Base-by-base conservation (phyloP, 176 grass and related monocot genomes). In the Oryza longistaminata region DNA sequence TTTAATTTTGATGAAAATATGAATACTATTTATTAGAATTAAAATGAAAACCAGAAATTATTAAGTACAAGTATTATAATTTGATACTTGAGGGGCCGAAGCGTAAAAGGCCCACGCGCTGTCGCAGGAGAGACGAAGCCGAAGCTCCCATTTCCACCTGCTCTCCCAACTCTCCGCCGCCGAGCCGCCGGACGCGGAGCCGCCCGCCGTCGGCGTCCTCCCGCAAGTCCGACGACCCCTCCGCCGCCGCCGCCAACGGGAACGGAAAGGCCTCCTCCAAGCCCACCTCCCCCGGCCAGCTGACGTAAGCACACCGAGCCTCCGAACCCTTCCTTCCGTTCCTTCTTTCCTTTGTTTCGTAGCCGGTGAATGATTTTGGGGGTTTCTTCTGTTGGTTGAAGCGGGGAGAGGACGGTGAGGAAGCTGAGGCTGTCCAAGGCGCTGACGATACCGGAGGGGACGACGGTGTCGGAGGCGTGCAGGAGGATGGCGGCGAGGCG, bases 341-440 rank as follows among this genome's bases (percentile, higher is more conserved):
- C 53, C 39, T 16, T 66, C 13, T 2, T 2, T 35, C 22, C 15
- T 60, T 14, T 14, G 40, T 37, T 11, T 89, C 42, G n/a, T 29
- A 48, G 8, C 14, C 25, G 40, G 34, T 2, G 52, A 84, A 83
- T 31, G 87, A 44, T 85, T 85, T 31, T 3, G 29, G 34, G 19
- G 71, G 71, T 80, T 88, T 64, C 68, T 31, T 31, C 29, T 7
- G 26, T 85, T 78, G 65, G 21, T 50, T 29, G 15, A 71, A 92
- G 93, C 34, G 91, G 90, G 68, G 97, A 96, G 84, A 94, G 93
- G 77, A 99, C 93, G 45, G 96, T 99, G 84, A 99, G 96, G 96
- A 94, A 92, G 87, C 75, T 99, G 81, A 87, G 93, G 79, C 71
- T 99, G 35, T 99, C 96, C 66, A 96, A 99, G 86, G 93, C 93